Evolutionary conservation across 2,329 filamentous ascomycete species (phyloP).

Genomic region (Claviceps maximensis): DNA sequence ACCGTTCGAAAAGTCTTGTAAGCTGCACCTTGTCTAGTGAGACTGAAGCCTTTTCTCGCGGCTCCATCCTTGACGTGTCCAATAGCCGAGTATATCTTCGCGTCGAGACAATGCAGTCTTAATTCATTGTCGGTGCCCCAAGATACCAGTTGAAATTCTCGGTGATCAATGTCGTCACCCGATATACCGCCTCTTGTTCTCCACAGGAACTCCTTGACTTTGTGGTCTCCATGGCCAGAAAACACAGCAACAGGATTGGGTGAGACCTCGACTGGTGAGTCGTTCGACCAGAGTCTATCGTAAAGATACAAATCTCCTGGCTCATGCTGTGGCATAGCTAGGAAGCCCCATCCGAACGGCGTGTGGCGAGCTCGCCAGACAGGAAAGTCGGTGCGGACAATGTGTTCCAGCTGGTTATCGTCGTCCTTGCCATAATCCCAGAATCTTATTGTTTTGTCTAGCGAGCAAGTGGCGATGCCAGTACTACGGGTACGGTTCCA

Average conservation of each 20-base stretch:
- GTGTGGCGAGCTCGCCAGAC: conserved; percentile 87
- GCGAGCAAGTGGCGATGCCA: conserved; percentile 71
- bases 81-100: conserved; percentile 50
- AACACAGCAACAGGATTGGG: conserved; percentile 44
- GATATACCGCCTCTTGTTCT: conserved; percentile 57
- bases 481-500: conserved; percentile 72
- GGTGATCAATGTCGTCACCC: conserved; percentile 58
- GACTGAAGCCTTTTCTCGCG: conserved; percentile 49
- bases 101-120: conserved; percentile 60
- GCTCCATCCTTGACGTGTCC: conserved; percentile 59
- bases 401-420: conserved; percentile 56
- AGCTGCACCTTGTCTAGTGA: conserved; percentile 70
- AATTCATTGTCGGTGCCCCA: conserved; percentile 84
- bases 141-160: conserved; percentile 85
- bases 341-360: conserved; percentile 71
- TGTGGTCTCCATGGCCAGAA: conserved; percentile 46
- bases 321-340: conserved; percentile 86
- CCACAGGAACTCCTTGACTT: conserved; percentile 90
- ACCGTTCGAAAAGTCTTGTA: conserved; percentile 78
- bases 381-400: conserved; percentile 72
- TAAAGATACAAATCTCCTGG: conserved; percentile 79
- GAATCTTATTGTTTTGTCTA: conserved; percentile 86
- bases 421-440: conserved; percentile 63
- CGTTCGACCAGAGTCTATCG: conserved; percentile 42
- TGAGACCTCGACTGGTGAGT: conserved; percentile 29